Evolutionary conservation across 2,329 filamentous ascomycete genomes (phyloP), one percentile per base, ranked within the genome.

Genomic region (Fusarium phyllophilum): DNA sequence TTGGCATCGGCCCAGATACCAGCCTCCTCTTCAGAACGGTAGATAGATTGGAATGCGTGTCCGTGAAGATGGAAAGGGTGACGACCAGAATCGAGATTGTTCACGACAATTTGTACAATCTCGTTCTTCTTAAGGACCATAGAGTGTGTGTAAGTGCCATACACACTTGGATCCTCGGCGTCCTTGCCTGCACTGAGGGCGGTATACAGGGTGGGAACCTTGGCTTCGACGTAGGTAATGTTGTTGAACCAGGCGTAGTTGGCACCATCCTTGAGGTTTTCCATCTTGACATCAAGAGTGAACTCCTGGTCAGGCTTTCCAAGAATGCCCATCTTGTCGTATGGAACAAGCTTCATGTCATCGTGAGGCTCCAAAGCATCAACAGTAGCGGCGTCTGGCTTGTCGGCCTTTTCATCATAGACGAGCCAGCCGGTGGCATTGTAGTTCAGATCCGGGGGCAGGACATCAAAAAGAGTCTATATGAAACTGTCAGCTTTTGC

Each of bases 11-110:
- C 86, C 76, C 89, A 92, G 9, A 85, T 83, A 29, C 91, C 90
- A 1, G 83, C 87, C 8, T 91, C 86, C 48, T 91, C 89, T 0
- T 81, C 83, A 2, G 88, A 89, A 41, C 92, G 90, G 72, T 88
- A 86, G 42, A 94, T 81, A 12, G 91, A 85, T 82, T 94, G 93
- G 84, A 95, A 94, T 70, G 88, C 85, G 80, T 94, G 92, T 4
- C 93, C 93, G 83, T 96, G 95, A 4, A 97, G 82, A 78, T 94
- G 93, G 85, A 95, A 95, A 20, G 90, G 94, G 77, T 95, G 93
- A 24, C 90, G 91, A 48, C 93, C 84, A 67, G 86, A 80, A 77
- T 96, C 93, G 56, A 90, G 86, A 80, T 95, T 96, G 84, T 95
- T 94, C 39, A 96, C 84, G 38, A 94, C 83, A 57, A 96, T 87